phyloP scores from a whole-genome alignment of 2,329 filamentous ascomycete species.

The Dothideomycetes sp. region DNA sequence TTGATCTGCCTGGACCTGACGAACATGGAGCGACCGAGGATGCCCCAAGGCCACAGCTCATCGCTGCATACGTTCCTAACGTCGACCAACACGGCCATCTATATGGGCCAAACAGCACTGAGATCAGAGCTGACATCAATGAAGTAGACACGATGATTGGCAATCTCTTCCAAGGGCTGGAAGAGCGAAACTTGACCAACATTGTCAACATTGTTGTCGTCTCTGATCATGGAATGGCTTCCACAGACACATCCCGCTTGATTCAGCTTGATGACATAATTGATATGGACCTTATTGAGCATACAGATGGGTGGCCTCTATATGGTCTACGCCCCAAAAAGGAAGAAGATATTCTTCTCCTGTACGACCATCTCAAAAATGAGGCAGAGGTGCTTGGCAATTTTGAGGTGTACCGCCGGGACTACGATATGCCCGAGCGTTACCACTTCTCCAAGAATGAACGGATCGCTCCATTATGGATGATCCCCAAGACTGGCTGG shows the following conservation, averaged over 20 bases:
- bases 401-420: slow-evolving; percentile 78
- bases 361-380: slow-evolving; percentile 52
- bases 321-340: slow-evolving; percentile 77
- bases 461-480: slow-evolving; percentile 89
- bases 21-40: slow-evolving; percentile 28
- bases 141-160: slow-evolving; percentile 77
- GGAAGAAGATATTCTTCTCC: slow-evolving; percentile 48
- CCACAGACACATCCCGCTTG: slow-evolving; percentile 67
- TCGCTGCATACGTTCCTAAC: slow-evolving; percentile 89
- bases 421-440: slow-evolving; percentile 78
- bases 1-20: slow-evolving; percentile 71
- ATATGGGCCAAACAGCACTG: slow-evolving; percentile 89
- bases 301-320: slow-evolving; percentile 88
- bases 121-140: slow-evolving; percentile 68
- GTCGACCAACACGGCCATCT: slow-evolving; percentile 80
- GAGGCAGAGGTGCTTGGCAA: slow-evolving; percentile 53
- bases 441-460: slow-evolving; percentile 86
- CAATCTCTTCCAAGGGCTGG: slow-evolving; percentile 61
- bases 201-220: slow-evolving; percentile 95
- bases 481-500: slow-evolving; percentile 87
- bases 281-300: slow-evolving; percentile 64
- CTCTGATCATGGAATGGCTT: slow-evolving; percentile 97
- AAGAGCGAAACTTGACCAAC: slow-evolving; percentile 69
- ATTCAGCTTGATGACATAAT: slow-evolving; percentile 86
- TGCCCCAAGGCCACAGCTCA: slow-evolving; percentile 69